phyloP scores from a whole-genome alignment of 1,139 yeast species.

The Geotrichum reessii region DNA sequence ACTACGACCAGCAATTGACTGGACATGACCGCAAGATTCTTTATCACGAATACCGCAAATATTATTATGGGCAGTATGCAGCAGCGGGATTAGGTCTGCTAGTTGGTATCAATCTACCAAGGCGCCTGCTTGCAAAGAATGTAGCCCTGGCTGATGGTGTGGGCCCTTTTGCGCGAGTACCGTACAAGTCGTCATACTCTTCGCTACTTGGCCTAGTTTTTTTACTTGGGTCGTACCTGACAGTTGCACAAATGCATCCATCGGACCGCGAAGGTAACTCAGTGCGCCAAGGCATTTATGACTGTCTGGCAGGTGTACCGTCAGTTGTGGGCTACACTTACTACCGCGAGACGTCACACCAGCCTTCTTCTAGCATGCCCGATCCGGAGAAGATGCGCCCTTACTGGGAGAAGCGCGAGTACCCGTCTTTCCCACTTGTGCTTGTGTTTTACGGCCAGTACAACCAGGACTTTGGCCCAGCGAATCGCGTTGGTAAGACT shows the following conservation, averaged over 20 bases:
- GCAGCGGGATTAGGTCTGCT: conserved; percentile 12
- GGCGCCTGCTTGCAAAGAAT: neutral
- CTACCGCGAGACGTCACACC: conserved; percentile 12
- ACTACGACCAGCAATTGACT: conserved; percentile 10
- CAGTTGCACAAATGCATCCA: neutral
- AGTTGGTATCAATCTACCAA: conserved; percentile 9
- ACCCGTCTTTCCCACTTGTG: conserved; percentile 15
- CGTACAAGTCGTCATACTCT: conserved; percentile 13
- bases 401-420: conserved; percentile 11
- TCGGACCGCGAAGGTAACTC: conserved; percentile 10
- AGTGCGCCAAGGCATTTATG: conserved; percentile 1
- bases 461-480: neutral
- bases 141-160: neutral
- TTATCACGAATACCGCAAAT: conserved; percentile 10
- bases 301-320: conserved; percentile 7
- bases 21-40: conserved; percentile 11
- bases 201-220: conserved; percentile 8
- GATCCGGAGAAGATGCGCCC: conserved; percentile 14
- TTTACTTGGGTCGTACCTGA: conserved; percentile 4
- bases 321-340: conserved; percentile 15
- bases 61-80: conserved; percentile 14
- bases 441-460: conserved; percentile 11
- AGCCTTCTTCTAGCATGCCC: conserved; percentile 16
- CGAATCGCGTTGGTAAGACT: neutral
- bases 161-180: neutral